Conservation (phyloP, 495 filamentous ascomycete genomes). For the Pyronema domesticum region DNA sequence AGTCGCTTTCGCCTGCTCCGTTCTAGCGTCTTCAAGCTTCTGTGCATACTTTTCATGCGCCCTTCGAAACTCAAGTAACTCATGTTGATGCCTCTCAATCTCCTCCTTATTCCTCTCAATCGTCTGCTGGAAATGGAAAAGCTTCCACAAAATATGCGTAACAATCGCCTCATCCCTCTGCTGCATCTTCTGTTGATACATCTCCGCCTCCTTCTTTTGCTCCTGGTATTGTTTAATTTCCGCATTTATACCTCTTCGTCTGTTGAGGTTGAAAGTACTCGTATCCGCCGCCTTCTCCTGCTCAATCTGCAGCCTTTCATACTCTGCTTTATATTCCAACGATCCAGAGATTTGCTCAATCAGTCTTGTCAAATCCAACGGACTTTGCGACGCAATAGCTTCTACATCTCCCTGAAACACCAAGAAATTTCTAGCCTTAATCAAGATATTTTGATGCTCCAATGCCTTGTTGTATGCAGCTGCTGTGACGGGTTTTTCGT, state of each 20-base stretch:
- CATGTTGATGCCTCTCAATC: constrained; percentile 87
- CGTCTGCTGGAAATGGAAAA: constrained; percentile 83
- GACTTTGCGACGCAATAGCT: constrained; percentile 86
- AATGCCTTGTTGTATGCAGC: constrained; percentile 86
- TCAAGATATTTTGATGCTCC: constrained; percentile 87
- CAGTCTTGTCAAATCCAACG: constrained; percentile 79
- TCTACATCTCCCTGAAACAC: constrained; percentile 98
- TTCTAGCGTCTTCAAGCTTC: constrained; percentile 69
- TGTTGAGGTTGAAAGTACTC: constrained; percentile 66
- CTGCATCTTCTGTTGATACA: constrained; percentile 68
- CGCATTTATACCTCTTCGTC: constrained; percentile 84
- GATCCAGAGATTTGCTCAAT: constrained; percentile 97
- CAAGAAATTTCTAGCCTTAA: constrained; percentile 93
- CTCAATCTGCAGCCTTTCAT: constrained; percentile 71
- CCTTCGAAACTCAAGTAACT: constrained; percentile 82
- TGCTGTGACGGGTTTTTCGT: constrained; percentile 72
- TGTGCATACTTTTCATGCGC: constrained; percentile 71
- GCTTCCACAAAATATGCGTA: constrained; percentile 88
- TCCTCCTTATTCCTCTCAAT: constrained; percentile 83
- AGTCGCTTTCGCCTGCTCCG: constrained; percentile 60
- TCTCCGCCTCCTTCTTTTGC: constrained; percentile 91
- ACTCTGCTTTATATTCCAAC: constrained; percentile 87
- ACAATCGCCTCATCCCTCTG: constrained; percentile 86
- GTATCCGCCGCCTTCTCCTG: constrained; percentile 75
- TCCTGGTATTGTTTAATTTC: constrained; percentile 96